Percentiles rank a stretch among this genome's conserved stretches.
These are phyloP conservation scores for Amauroascus verrucosus DNA, from an alignment of 2,329 filamentous ascomycete genomes.

Conservation along the genomic window DNA sequence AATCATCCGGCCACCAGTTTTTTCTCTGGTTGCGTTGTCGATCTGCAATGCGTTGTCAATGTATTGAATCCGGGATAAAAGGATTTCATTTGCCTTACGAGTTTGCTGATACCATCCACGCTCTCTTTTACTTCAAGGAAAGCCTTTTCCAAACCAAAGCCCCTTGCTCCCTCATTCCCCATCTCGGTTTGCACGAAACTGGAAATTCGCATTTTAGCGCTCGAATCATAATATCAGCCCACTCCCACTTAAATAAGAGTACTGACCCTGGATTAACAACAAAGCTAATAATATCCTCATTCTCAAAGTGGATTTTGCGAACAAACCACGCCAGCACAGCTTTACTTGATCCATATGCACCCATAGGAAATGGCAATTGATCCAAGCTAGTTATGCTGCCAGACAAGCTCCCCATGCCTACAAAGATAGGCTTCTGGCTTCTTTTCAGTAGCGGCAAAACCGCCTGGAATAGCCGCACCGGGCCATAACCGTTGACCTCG, in stretches of 20 bases:
- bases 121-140: too few relatives aligned
- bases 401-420: neutral
- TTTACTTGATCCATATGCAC: neutral
- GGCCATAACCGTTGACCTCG: constrained; percentile 29
- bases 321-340: neutral
- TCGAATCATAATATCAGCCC: neutral
- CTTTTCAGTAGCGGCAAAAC: constrained; percentile 32
- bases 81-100: too few relatives aligned
- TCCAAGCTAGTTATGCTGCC: neutral
- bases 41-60: too few relatives aligned
- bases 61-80: too few relatives aligned
- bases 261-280: neutral
- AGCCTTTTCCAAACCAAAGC: too few relatives aligned
- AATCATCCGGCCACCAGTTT: too few relatives aligned
- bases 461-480: constrained; percentile 39
- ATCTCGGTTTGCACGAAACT: too few relatives aligned
- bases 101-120: too few relatives aligned
- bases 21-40: too few relatives aligned
- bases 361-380: neutral
- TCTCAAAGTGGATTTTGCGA: neutral
- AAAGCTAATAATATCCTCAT: neutral
- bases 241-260: too few relatives aligned
- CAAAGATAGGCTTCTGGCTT: neutral
- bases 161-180: too few relatives aligned
- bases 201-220: neutral